Conservation (phyloP, 1,139 yeast species). For the Suhomyces chickasaworum region DNA sequence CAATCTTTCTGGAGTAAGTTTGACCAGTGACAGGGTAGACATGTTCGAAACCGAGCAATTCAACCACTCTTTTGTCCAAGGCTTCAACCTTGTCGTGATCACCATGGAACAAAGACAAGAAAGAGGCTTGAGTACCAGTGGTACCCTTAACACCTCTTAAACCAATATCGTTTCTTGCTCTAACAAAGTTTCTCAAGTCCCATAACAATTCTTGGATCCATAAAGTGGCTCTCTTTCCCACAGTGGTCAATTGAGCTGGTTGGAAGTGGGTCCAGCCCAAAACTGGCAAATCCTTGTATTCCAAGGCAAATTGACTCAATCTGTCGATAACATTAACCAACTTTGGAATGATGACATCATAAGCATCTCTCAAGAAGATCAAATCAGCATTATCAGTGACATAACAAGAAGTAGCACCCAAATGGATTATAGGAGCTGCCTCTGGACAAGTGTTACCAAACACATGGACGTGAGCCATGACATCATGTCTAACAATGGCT, state of each 20-base stretch:
- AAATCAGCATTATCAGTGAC: constrained; percentile 98
- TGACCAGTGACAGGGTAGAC: constrained; percentile 99
- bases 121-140: constrained; percentile 98
- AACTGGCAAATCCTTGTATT: constrained; percentile 93
- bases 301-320: constrained; percentile 81
- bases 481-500: constrained; percentile 98
- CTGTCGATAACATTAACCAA: constrained; percentile 94
- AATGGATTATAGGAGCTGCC: constrained; percentile 96
- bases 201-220: constrained; percentile 98
- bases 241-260: constrained; percentile 98
- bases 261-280: constrained; percentile 99
- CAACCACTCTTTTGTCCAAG: constrained; percentile 88
- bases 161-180: constrained; percentile 96
- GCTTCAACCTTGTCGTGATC: constrained; percentile 94
- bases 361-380: constrained; percentile 93
- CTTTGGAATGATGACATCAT: constrained; percentile 90
- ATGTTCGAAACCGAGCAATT: constrained; percentile 87
- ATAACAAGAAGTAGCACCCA: constrained; percentile 97
- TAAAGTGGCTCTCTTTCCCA: constrained; percentile 95
- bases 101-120: constrained; percentile 92
- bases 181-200: constrained; percentile 94
- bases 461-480: constrained; percentile 98
- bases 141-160: constrained; percentile 99
- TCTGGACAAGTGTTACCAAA: constrained; percentile 92
- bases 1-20: constrained; percentile 97